These are phyloP conservation scores for Fusarium concolor DNA, from an alignment of 2,329 filamentous ascomycete species.

Conservation along the genomic window DNA sequence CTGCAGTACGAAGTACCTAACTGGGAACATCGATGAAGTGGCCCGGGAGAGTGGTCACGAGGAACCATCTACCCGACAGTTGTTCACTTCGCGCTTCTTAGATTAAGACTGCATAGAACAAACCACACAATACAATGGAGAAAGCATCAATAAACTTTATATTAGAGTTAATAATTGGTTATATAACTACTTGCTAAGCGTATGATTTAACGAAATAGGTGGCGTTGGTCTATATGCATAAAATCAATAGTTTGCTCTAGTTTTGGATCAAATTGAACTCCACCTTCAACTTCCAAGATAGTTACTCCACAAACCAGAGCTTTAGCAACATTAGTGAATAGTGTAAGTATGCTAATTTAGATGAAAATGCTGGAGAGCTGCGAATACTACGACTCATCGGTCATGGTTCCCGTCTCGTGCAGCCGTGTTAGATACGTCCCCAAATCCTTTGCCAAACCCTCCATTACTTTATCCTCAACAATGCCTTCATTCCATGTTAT, in stretches of 20 bases:
- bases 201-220: neutral
- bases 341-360: too few species aligned
- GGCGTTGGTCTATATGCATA: neutral
- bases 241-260: neutral
- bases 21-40: neutral
- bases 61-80: neutral
- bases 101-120: too few species aligned
- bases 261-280: neutral
- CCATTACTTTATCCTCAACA: constrained; percentile 54
- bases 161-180: neutral
- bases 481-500: constrained; percentile 62
- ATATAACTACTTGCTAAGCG: neutral
- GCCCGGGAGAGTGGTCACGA: too few species aligned
- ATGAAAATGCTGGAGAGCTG: too few species aligned
- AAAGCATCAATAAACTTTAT: neutral
- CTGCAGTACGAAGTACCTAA: too few species aligned
- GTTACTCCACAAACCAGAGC: neutral
- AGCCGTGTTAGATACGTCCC: constrained; percentile 24
- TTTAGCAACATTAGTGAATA: too few species aligned
- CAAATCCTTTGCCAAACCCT: constrained; percentile 55
- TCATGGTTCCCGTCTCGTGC: constrained; percentile 44
- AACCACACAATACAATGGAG: neutral
- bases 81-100: too few species aligned
- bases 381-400: neutral
- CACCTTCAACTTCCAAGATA: neutral